These are phyloP conservation scores for Chytriomyces sp. DNA, from an alignment of 192 early-diverging fungal genomes.

Conservation along the genomic window DNA sequence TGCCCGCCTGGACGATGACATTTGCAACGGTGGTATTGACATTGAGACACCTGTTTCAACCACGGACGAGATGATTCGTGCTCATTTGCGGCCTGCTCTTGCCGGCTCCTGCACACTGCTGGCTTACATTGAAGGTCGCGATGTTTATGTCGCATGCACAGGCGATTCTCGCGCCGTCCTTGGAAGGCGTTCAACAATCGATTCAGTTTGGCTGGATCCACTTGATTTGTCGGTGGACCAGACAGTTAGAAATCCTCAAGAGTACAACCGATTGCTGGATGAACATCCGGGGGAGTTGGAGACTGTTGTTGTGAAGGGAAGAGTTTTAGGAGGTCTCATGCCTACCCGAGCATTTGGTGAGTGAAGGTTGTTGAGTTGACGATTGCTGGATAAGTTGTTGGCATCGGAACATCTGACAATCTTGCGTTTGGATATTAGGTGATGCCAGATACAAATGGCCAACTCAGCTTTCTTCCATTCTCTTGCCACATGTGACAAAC, in stretches of 20 bases:
- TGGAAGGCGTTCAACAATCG: conserved; percentile 34
- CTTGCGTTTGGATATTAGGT: conserved; percentile 29
- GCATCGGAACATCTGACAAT: neutral
- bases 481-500: conserved; percentile 28
- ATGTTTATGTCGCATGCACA: conserved; percentile 57
- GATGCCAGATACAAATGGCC: conserved; percentile 60
- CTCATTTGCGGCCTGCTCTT: conserved; percentile 42
- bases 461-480: conserved; percentile 21
- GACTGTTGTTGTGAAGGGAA: conserved; percentile 51
- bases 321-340: conserved; percentile 59
- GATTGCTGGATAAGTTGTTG: neutral
- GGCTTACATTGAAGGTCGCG: conserved; percentile 51
- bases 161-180: conserved; percentile 58
- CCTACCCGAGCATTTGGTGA: conserved; percentile 60
- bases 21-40: conserved; percentile 49
- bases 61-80: conserved; percentile 12
- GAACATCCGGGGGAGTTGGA: conserved; percentile 59
- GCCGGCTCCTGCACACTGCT: conserved; percentile 57
- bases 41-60: conserved; percentile 3
- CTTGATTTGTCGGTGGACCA: conserved; percentile 52
- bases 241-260: conserved; percentile 47
- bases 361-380: neutral
- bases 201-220: conserved; percentile 35
- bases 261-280: conserved; percentile 54
- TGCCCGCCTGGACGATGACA: conserved; percentile 52